A percentile compares a stretch with the other conserved stretches of the same genome.
Conservation (phyloP, 768 basidiomycete species). For the Lepiota venenata region DNA sequence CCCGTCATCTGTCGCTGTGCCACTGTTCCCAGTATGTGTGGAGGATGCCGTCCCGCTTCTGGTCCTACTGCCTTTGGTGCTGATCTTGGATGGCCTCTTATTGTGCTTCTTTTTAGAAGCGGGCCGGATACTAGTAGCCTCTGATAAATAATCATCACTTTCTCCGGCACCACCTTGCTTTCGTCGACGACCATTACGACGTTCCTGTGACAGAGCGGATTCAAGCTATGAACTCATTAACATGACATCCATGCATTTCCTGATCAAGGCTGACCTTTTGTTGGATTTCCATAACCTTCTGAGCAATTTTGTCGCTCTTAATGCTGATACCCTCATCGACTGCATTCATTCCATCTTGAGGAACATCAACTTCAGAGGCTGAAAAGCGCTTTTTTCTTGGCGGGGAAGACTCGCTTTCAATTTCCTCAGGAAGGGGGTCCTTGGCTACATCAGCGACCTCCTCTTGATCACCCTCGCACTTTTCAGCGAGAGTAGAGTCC, state of each 20-base stretch:
- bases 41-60: constrained; percentile 68
- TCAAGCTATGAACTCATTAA: constrained; percentile 52
- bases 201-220: constrained; percentile 62
- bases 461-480: constrained; percentile 39
- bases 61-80: constrained; percentile 36
- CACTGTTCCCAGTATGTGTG: constrained; percentile 37
- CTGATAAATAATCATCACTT: constrained; percentile 51
- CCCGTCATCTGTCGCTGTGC: constrained; percentile 20
- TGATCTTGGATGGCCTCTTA: constrained; percentile 23
- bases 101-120: constrained; percentile 27
- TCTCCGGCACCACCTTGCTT: constrained; percentile 25
- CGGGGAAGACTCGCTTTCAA: constrained; percentile 45
- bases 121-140: constrained; percentile 38
- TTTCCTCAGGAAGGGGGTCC: constrained; percentile 33
- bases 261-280: constrained; percentile 63
- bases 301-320: constrained; percentile 83
- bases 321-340: constrained; percentile 83
- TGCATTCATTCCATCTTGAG: constrained; percentile 80
- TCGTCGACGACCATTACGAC: constrained; percentile 27
- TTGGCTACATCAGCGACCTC: constrained; percentile 23
- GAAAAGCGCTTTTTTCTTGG: constrained; percentile 78
- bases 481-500: constrained; percentile 77
- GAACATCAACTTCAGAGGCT: constrained; percentile 56
- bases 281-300: constrained; percentile 87
- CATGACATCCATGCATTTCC: constrained; percentile 10